phyloP scores from a whole-genome alignment of 495 filamentous ascomycete species.

The Sporormia fimetaria region DNA sequence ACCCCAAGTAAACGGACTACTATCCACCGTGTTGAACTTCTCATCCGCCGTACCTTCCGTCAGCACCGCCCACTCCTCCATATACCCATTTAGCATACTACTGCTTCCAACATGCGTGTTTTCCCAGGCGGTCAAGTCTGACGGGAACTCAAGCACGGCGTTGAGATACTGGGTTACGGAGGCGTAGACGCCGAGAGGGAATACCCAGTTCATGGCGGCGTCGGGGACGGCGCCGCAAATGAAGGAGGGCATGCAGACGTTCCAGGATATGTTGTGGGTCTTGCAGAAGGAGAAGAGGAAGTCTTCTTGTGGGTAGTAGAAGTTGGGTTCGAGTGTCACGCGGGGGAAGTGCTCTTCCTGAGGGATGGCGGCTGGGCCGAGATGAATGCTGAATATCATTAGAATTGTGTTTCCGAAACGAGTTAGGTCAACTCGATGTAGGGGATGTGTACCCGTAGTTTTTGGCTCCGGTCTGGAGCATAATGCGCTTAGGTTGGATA shows the following conservation, averaged over 20 bases:
- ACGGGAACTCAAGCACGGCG: conserved; percentile 34
- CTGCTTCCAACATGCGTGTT: conserved; percentile 33
- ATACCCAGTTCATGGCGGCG: conserved; percentile 41
- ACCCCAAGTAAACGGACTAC: conserved; percentile 35
- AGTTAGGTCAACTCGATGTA: neutral
- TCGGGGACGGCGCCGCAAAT: conserved; percentile 42
- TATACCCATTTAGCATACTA: conserved; percentile 37
- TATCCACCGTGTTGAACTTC: conserved; percentile 39
- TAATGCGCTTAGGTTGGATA: conserved; percentile 38
- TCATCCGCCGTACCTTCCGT: conserved; percentile 31
- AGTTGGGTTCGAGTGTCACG: conserved; percentile 37
- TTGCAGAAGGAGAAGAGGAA: conserved; percentile 32
- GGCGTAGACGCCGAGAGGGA: conserved; percentile 40
- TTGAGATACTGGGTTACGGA: conserved; percentile 35
- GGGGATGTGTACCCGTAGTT: conserved; percentile 33
- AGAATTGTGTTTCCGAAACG: neutral
- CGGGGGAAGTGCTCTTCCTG: conserved; percentile 39
- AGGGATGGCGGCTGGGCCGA: conserved; percentile 37
- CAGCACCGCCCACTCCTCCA: conserved; percentile 42
- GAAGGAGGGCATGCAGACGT: conserved; percentile 36
- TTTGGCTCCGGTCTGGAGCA: conserved; percentile 43
- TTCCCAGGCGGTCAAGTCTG: conserved; percentile 36
- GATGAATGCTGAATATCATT: conserved; percentile 31
- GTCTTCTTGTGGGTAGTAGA: conserved; percentile 46
- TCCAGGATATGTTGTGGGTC: conserved; percentile 29